Conservation (phyloP, 371 early-diverging fungal species). For the Syncephalastrum sp. region DNA sequence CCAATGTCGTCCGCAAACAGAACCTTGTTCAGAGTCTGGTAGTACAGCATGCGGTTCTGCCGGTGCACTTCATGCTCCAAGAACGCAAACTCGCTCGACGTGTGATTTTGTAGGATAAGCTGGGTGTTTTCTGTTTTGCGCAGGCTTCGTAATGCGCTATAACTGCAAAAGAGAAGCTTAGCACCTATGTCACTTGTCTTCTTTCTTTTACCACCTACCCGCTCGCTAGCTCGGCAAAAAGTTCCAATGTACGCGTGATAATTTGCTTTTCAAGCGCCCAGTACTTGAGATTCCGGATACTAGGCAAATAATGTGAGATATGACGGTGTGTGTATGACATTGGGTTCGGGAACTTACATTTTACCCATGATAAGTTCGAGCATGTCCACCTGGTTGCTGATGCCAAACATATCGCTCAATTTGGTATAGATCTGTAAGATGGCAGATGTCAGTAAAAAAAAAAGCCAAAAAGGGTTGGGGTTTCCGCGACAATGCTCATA, state of each 20-base stretch:
- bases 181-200: background rate
- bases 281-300: constrained; percentile 21
- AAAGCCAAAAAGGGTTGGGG: background rate
- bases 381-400: constrained; percentile 54
- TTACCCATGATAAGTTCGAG: constrained; percentile 69
- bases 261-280: constrained; percentile 29
- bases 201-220: constrained; percentile 52
- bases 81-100: constrained; percentile 69
- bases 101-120: constrained; percentile 72
- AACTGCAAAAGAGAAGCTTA: constrained; percentile 26
- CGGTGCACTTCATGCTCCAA: constrained; percentile 47
- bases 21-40: constrained; percentile 74
- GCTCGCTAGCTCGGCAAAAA: constrained; percentile 78
- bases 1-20: constrained; percentile 72
- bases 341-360: constrained; percentile 43
- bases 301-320: background rate
- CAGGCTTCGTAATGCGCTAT: constrained; percentile 69
- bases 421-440: constrained; percentile 53
- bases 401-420: constrained; percentile 51
- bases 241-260: constrained; percentile 44
- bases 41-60: constrained; percentile 70
- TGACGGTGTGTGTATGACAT: background rate
- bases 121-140: constrained; percentile 72
- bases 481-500: background rate
- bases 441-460: background rate